phyloP scores from a whole-genome alignment of 176 grass and related monocot genomes.

The Tillandsia leiboldiana region DNA sequence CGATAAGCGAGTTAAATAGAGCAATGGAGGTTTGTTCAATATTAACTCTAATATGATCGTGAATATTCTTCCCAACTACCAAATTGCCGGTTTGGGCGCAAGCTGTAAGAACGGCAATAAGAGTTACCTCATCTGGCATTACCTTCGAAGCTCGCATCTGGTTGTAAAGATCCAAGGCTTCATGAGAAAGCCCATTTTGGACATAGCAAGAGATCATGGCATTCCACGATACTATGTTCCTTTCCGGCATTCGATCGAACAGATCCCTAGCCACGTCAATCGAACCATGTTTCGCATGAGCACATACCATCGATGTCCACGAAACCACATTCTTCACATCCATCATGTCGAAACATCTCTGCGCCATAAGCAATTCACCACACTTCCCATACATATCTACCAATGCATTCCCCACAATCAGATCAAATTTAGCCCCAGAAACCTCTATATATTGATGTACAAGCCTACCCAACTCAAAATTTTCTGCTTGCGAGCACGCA shows the following conservation, averaged over 20 bases:
- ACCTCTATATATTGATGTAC: slow-evolving; percentile 25
- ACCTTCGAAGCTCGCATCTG: slow-evolving; percentile 7
- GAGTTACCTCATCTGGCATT: not conserved
- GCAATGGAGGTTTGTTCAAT: not conserved
- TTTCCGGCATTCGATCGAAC: slow-evolving; percentile 19
- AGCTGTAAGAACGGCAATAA: slow-evolving; percentile 9
- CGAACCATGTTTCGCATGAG: not conserved
- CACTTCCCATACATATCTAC: slow-evolving; percentile 43
- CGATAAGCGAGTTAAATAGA: slow-evolving; percentile 11
- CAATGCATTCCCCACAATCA: slow-evolving; percentile 34
- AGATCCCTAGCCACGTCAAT: not conserved
- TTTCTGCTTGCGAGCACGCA: slow-evolving; percentile 17
- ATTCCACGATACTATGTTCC: slow-evolving; percentile 20
- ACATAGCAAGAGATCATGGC: slow-evolving; percentile 20
- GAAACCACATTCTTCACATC: slow-evolving; percentile 24
- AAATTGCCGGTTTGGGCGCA: not conserved
- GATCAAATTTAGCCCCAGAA: slow-evolving; percentile 15
- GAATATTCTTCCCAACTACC: slow-evolving; percentile 10
- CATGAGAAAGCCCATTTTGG: slow-evolving; percentile 5
- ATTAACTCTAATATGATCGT: not conserved
- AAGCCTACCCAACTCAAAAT: slow-evolving; percentile 24
- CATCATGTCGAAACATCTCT: slow-evolving; percentile 34
- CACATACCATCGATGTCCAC: not conserved
- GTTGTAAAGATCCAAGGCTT: slow-evolving; percentile 15
- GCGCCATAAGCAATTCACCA: slow-evolving; percentile 20